These are phyloP conservation scores for Xylariaceae sp. DNA, from an alignment of 2,329 filamentous ascomycete genomes.

Conservation along the genomic window DNA sequence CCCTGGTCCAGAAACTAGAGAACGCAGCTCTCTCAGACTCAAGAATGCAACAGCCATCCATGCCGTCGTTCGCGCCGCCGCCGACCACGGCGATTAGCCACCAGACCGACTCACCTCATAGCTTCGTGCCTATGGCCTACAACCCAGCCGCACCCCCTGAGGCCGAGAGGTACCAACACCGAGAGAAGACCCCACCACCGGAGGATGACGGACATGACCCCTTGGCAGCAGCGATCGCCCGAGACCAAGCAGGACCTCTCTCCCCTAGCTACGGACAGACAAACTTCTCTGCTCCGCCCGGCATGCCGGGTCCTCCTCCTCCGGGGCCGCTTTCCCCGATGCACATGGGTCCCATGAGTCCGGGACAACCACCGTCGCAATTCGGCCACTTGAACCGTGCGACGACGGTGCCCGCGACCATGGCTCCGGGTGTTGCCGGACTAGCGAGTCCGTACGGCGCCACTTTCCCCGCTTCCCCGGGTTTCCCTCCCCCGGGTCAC, in stretches of 20 bases:
- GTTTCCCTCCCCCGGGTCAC: constrained; percentile 35
- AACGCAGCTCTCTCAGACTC: constrained; percentile 61
- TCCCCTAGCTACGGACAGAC: constrained; percentile 44
- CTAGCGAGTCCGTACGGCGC: constrained; percentile 41
- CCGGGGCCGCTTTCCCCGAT: constrained; percentile 32
- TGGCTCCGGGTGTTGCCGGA: constrained; percentile 38
- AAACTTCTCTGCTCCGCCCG: constrained; percentile 38
- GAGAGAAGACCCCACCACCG: constrained; percentile 74
- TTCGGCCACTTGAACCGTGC: constrained; percentile 43
- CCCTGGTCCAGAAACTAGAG: constrained; percentile 69
- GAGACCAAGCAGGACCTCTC: constrained; percentile 51
- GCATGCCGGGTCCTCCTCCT: constrained; percentile 37
- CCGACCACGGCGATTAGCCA: constrained; percentile 34
- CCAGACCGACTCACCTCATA: constrained; percentile 35
- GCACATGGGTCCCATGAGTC: constrained; percentile 35
- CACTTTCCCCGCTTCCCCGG: constrained; percentile 42
- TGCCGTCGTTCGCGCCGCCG: constrained; percentile 38
- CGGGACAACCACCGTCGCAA: constrained; percentile 40
- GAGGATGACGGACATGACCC: constrained; percentile 59
- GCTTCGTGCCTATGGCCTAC: constrained; percentile 63
- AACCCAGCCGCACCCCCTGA: constrained; percentile 74
- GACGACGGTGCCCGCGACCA: constrained; percentile 44
- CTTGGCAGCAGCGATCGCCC: constrained; percentile 51
- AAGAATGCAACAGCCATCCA: constrained; percentile 34
- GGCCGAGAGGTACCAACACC: constrained; percentile 63